Conservation (phyloP, 192 early-diverging fungal species). For the Globomyces pollinis-pini region DNA sequence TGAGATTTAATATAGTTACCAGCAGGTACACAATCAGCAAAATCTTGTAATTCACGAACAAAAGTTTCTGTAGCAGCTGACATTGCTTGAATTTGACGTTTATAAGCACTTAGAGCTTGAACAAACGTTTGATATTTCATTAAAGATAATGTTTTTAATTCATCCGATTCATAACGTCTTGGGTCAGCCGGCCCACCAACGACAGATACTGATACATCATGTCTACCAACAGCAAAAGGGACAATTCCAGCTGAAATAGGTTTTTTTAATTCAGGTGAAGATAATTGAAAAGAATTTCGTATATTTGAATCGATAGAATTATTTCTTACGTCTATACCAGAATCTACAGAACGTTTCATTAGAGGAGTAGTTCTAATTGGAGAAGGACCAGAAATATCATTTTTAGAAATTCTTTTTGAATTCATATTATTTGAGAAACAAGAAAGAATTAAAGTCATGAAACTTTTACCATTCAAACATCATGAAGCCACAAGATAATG, state of each 20-base stretch:
- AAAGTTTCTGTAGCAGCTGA: slow-evolving; percentile 40
- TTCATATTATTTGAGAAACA: background rate
- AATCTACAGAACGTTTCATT: background rate
- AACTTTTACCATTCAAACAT: too few relatives aligned
- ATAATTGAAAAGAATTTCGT: background rate
- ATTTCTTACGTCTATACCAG: slow-evolving; percentile 1
- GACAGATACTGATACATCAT: slow-evolving; percentile 14
- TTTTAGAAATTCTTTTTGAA: slow-evolving; percentile 12
- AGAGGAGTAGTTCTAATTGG: slow-evolving; percentile 13
- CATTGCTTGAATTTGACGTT: slow-evolving; percentile 37
- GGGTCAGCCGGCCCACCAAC: slow-evolving; percentile 28
- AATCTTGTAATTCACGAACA: slow-evolving; percentile 42
- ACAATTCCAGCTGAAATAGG: slow-evolving; percentile 12
- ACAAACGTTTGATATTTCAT: slow-evolving; percentile 39
- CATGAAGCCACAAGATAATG: too few relatives aligned
- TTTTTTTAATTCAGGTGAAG: background rate
- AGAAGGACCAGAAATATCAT: slow-evolving; percentile 23
- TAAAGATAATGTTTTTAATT: slow-evolving; percentile 28
- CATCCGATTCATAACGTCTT: background rate
- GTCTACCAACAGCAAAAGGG: slow-evolving; percentile 10
- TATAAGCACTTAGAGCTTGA: slow-evolving; percentile 31
- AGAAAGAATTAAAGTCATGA: too few relatives aligned
- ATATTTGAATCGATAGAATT: too few relatives aligned
- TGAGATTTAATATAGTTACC: slow-evolving; percentile 11
- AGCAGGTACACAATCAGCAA: slow-evolving; percentile 36